These are phyloP conservation scores for Ophiostoma populinum DNA, from an alignment of 2,329 filamentous ascomycete genomes.

Conservation along the genomic window DNA sequence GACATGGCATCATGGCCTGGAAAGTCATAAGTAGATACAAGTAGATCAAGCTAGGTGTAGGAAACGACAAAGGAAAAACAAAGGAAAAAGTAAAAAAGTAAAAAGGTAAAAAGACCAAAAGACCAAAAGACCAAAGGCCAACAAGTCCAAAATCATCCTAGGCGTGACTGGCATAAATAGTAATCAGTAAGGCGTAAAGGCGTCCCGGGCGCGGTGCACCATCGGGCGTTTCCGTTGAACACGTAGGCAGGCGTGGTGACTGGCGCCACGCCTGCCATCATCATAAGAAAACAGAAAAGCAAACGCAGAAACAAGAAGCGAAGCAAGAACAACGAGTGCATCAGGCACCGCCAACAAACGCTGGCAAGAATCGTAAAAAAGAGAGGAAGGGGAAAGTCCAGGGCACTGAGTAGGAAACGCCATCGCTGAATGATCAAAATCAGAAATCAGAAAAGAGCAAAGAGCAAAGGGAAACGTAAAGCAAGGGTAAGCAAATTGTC, in stretches of 20 bases:
- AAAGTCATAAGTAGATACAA: too few relatives aligned
- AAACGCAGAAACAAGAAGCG: background rate
- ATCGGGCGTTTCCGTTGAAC: slow-evolving; percentile 6
- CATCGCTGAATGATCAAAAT: slow-evolving; percentile 15
- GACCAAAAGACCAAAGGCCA: slow-evolving; percentile 2
- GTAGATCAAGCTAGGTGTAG: too few relatives aligned
- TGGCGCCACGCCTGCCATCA: background rate
- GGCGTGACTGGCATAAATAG: slow-evolving; percentile 1
- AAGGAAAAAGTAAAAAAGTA: slow-evolving; percentile 1
- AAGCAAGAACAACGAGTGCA: background rate
- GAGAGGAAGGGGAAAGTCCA: slow-evolving; percentile 7
- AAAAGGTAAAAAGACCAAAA: slow-evolving; percentile 2
- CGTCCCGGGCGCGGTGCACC: slow-evolving; percentile 4
- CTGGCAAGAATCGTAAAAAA: slow-evolving; percentile 1
- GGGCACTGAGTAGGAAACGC: slow-evolving; percentile 11
- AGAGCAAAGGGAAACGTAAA: slow-evolving; percentile 2
- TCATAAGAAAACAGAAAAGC: background rate
- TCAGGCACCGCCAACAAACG: background rate
- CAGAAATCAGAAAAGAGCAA: slow-evolving; percentile 9
- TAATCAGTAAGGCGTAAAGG: slow-evolving; percentile 4
- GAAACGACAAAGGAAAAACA: background rate
- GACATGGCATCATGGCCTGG: too few relatives aligned
- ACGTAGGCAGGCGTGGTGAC: background rate
- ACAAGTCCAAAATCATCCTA: slow-evolving; percentile 1
- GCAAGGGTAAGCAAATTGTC: background rate